Evolutionary conservation across 768 basidiomycete species (phyloP), one percentile per base, ranked within the genome.

Genomic region (Psilocybe cubensis): DNA sequence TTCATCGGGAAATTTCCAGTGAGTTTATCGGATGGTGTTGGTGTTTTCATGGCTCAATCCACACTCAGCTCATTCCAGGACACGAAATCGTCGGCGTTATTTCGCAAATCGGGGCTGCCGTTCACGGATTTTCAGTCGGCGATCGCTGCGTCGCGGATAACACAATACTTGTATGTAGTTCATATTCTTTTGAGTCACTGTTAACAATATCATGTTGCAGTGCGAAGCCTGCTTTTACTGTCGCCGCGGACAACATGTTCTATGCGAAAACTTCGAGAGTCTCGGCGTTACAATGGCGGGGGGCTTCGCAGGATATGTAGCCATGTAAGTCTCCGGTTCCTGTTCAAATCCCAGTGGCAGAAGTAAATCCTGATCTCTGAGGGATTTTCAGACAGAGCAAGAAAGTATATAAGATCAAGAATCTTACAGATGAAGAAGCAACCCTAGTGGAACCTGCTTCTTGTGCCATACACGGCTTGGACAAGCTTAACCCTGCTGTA

Each of bases 401-500:
- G 71, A 94, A 94, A 66, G 77, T 92, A 18, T 96, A 91, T 81
- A 92, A 92, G 74, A 87, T 95, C 66, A 77, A 92, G 64, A 94
- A 96, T 74, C 81, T 96, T 47, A 84, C 84, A 14, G 92, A 94
- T 67, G 90, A 93, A 68, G 92, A 95, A 63, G 87, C 93, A 0
- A 94, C 92, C 6, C 84, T 96, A 23, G 79, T 95, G 42, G 94
- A 96, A 68, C 94, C 94, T 31, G 91, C 92, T 10, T 88, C 94
- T 3, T 96, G 94, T 66, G 94, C 94, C 24, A 84, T 96, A 50
- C 94, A 96, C 70, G 94, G 94, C 8, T 83, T 95, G 63, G 94
- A 96, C 75, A 92, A 92, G 70, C 84, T 96, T 55, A 83, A 78
- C 56, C 87, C 91, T 7, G 82, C 88, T 6, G 91, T 94, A 57